Evolutionary conservation across 2,329 filamentous ascomycete species (phyloP).

Genomic region (Ophidiomyces ophidiicola): DNA sequence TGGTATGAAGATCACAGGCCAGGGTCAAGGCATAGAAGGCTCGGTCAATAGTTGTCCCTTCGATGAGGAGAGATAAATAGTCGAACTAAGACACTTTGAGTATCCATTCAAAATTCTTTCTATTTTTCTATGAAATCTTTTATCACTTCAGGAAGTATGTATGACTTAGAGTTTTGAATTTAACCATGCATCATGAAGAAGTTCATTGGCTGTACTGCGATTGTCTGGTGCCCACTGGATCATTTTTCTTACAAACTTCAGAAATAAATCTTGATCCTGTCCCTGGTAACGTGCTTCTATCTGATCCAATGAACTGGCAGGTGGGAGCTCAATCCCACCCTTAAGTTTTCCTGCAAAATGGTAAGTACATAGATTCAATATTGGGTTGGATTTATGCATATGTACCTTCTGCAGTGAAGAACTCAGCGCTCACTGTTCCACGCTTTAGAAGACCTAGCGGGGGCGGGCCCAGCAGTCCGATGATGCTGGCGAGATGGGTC

Average conservation of each 20-base stretch:
- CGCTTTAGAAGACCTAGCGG: slow-evolving; percentile 26
- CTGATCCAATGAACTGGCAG: slow-evolving; percentile 13
- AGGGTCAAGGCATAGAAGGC: too few relatives aligned
- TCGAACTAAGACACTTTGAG: too few relatives aligned
- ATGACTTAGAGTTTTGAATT: too few relatives aligned
- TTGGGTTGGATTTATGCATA: slow-evolving; percentile 5
- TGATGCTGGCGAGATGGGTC: slow-evolving; percentile 37
- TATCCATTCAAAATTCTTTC: too few relatives aligned
- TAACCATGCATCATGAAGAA: slow-evolving; percentile 26
- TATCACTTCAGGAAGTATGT: too few relatives aligned
- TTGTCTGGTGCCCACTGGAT: slow-evolving; percentile 28
- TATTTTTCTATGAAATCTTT: too few relatives aligned
- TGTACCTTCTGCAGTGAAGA: slow-evolving; percentile 32
- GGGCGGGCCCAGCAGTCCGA: slow-evolving; percentile 34
- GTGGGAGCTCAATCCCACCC: background rate
- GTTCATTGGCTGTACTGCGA: slow-evolving; percentile 26
- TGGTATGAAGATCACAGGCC: too few relatives aligned
- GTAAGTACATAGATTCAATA: background rate
- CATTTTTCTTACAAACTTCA: slow-evolving; percentile 26
- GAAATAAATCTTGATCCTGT: slow-evolving; percentile 23
- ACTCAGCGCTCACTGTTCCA: slow-evolving; percentile 28
- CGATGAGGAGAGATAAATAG: too few relatives aligned
- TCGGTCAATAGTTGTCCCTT: too few relatives aligned
- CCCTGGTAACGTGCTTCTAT: slow-evolving; percentile 20
- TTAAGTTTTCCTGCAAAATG: background rate